Evolutionary conservation across 345 rosid genomes (phyloP), one percentile per base, ranked within the genome.

Genomic region (Bruguiera parviflora): DNA sequence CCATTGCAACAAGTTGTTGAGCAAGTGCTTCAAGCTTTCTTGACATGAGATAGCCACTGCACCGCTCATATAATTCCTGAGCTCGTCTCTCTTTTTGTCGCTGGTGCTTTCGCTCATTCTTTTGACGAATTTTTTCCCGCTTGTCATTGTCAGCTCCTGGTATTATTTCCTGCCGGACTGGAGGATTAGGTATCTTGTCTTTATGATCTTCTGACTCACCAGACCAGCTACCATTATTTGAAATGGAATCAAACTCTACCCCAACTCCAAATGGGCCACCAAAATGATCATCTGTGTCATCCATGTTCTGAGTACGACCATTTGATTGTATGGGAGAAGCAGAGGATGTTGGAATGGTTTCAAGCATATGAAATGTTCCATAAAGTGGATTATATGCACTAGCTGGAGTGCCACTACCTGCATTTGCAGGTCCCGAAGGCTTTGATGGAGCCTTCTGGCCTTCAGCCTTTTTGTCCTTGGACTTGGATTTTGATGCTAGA

Each of bases 121-220:
- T 90, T 71, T 87, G 96, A 39, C 96, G 98, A 59, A 82, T 79
- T 80, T 90, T 92, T 63, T 92, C 98, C 62, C 96, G 80, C 77
- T 88, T 92, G 60, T 90, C 96, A 74, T 78, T 82, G 68, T 92
- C 98, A 62, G 87, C 89, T 65, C 91, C 92, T 19, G 92, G 86
- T 65, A 85, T 68, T n/a, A 69, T 76, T 70, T 90, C 96, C 64
- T 63, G 95, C 56, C 77, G 84, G 46, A 56, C 61, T 63, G 89
- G 68, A 55, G 67, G 71, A 78, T 73, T 83, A 7, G 81, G 73
- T 25, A 75, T 33, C 75, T 84, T 90, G 57, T 92, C 91, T 81
- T 92, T 87, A n/a, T 85, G 96, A 64, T 92, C 96, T 86, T 92
- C 98, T 0, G 98, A 92, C 71, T 92, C 98, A 33, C 98, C 92